Evolutionary conservation across 225 moss, liverwort and hornwort species (phyloP), one percentile per base, ranked within the genome.

Genomic region (Anthoceros angustus): DNA sequence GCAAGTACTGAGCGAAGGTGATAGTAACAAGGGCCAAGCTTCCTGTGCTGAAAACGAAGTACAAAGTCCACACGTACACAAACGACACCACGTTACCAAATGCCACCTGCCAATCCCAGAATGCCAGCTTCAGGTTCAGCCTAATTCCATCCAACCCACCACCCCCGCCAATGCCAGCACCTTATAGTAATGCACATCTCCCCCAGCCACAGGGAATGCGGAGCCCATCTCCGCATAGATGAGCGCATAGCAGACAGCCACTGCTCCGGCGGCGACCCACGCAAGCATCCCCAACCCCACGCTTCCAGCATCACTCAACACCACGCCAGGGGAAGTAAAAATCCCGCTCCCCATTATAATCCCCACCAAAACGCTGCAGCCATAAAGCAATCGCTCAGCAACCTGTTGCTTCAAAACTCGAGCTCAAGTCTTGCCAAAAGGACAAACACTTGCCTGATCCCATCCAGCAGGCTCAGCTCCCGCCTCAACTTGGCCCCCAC

Each of bases 31-130:
- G 74, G 60, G 76, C 82, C 63, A 89, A 66, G 75, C 87, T 82
- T 66, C 85, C 93, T 39, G 85, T 80, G 40, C 74, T 70, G 43
- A 89, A 82, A 66, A 87, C 86, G 65, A 93, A 84, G 62, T 87
- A 89, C 77, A 78, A 80, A 24, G 80, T 81, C 93, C 93, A 93
- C 41, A 86, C 12, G 43, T 80, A 93, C 9, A 85, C 73, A 70
- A 93, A 89, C 2, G 84, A 84, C 84, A 79, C 84, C 21, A 79
- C 71, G 64, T 84, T 82, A 67, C 93, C 93, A 80, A 93, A 89
- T 18, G 89, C 89, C 46, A 75, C 55, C 89, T 92, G 88, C 74
- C 76, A 8, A 71, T 8, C 32, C 32, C 32, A 32, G 32, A 32
- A 32, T 32, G 32, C 32, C 32, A 32, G 32, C 32, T 32, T 32